Conservation (phyloP, 2,329 filamentous ascomycete genomes). For the Colletotrichum higginsianum region DNA sequence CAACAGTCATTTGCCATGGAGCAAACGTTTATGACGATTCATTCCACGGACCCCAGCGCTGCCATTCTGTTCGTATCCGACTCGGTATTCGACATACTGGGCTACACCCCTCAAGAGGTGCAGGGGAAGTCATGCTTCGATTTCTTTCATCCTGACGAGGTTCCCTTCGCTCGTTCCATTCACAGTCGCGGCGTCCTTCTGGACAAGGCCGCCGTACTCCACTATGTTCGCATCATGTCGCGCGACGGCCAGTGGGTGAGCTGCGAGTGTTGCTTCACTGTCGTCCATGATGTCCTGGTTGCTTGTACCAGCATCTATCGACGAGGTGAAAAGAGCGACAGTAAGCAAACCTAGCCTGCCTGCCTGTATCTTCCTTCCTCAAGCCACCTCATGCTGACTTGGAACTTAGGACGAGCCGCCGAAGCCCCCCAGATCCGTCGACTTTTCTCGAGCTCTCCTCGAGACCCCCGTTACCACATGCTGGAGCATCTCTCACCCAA, state of each 20-base stretch:
- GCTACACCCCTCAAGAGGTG: constrained; percentile 83
- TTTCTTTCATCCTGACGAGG: constrained; percentile 87
- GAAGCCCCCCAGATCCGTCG: constrained; percentile 85
- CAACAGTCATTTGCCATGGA: constrained; percentile 69
- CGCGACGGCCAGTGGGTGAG: constrained; percentile 80
- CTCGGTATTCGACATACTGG: constrained; percentile 86
- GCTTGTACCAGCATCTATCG: constrained; percentile 86
- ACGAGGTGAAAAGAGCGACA: constrained; percentile 77
- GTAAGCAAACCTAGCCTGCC: constrained; percentile 63
- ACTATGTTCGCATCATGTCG: constrained; percentile 82
- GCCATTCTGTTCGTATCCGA: constrained; percentile 88
- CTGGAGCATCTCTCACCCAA: constrained; percentile 87
- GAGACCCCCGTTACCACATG: constrained; percentile 92
- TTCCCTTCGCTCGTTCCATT: constrained; percentile 80
- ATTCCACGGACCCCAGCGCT: constrained; percentile 81
- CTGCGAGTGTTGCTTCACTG: constrained; percentile 91
- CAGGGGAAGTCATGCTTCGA: constrained; percentile 85
- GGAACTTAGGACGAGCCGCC: constrained; percentile 73
- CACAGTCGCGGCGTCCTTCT: constrained; percentile 81
- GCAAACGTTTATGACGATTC: constrained; percentile 92
- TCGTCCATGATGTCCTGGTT: constrained; percentile 90
- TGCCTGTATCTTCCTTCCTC: neutral
- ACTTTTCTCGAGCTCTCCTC: constrained; percentile 84
- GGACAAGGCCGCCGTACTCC: constrained; percentile 88
- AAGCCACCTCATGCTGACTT: constrained; percentile 4